Evolutionary conservation across 495 filamentous ascomycete species (phyloP).

Genomic region (Letharia lupina): DNA sequence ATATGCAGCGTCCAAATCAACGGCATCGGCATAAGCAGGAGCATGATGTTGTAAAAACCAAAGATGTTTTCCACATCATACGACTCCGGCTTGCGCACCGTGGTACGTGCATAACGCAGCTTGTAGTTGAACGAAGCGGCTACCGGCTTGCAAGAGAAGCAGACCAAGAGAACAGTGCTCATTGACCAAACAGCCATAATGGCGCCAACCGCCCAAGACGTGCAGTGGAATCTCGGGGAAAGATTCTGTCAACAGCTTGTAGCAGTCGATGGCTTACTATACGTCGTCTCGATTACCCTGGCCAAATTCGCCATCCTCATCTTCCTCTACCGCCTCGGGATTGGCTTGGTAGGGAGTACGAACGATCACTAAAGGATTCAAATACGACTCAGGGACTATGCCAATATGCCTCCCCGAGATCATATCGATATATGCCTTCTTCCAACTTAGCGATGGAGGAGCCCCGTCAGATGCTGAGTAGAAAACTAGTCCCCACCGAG

Average conservation of each 20-base stretch:
- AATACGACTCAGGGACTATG: background rate
- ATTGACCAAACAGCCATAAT: background rate
- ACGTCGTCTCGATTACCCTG: too few species aligned
- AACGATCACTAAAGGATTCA: background rate
- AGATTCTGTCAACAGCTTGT: background rate
- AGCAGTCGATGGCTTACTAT: too few species aligned
- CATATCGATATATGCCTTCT: background rate
- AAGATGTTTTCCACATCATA: constrained; percentile 2
- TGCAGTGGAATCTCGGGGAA: constrained; percentile 10
- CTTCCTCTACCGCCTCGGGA: background rate
- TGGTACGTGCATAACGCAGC: background rate
- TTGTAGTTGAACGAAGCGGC: constrained; percentile 2
- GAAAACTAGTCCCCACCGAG: background rate
- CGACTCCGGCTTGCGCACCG: background rate
- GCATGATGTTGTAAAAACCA: constrained; percentile 11
- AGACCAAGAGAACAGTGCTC: background rate
- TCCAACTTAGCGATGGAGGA: background rate
- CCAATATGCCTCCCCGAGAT: background rate
- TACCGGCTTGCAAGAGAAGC: constrained; percentile 13
- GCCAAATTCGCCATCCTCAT: background rate
- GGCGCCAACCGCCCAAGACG: background rate
- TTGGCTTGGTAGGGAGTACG: background rate
- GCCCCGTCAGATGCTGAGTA: background rate
- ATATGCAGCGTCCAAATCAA: constrained; percentile 15
- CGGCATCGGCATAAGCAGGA: constrained; percentile 10